Percentiles rank a stretch among this genome's conserved stretches.
Evolutionary conservation across 345 rosid species (phyloP).

Genomic region (Murraya paniculata): DNA sequence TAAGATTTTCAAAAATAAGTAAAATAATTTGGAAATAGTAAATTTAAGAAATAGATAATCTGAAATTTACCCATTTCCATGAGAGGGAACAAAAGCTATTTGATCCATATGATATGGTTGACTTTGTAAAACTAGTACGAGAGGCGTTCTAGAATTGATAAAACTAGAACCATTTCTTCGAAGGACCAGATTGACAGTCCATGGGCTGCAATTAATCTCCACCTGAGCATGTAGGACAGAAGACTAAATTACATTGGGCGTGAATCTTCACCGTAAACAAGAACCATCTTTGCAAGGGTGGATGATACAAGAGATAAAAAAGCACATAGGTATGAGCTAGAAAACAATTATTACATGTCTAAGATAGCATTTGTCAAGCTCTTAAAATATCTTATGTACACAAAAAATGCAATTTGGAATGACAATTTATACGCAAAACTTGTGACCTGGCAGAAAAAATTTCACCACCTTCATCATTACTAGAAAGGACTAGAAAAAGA

Average conservation of each 20-base stretch:
- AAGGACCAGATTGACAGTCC: neutral
- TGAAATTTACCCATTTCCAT: too few relatives aligned
- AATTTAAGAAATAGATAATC: too few relatives aligned
- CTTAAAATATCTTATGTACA: neutral
- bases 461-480: neutral
- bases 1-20: too few relatives aligned
- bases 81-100: too few relatives aligned
- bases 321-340: neutral
- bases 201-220: too few relatives aligned
- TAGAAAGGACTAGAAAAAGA: neutral
- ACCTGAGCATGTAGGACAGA: too few relatives aligned
- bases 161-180: neutral
- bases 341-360: conserved; percentile 3
- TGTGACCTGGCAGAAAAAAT: neutral
- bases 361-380: neutral
- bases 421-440: conserved; percentile 13
- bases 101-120: neutral
- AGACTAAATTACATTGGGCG: neutral
- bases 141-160: neutral
- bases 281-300: neutral
- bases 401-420: conserved; percentile 5
- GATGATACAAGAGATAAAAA: neutral
- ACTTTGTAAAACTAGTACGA: neutral
- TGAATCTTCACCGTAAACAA: neutral
- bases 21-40: too few relatives aligned